These are phyloP conservation scores for Colletotrichum scovillei DNA, from an alignment of 2,329 filamentous ascomycete genomes.

Conservation along the genomic window DNA sequence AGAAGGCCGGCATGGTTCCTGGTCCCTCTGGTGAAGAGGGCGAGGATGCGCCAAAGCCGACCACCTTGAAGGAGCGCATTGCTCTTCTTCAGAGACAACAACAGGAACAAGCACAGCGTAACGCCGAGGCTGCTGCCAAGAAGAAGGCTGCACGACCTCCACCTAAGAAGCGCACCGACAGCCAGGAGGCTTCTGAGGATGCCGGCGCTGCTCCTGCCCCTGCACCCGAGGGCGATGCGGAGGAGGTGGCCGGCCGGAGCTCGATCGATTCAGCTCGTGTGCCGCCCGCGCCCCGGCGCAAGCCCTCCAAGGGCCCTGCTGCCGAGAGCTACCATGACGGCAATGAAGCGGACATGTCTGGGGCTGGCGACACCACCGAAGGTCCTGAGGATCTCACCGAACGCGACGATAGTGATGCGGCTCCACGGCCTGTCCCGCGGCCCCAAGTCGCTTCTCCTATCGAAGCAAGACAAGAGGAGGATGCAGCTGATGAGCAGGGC, in stretches of 20 bases:
- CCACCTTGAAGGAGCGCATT: constrained; percentile 94
- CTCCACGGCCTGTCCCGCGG: constrained; percentile 49
- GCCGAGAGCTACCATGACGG: constrained; percentile 64
- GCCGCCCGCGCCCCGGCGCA: constrained; percentile 60
- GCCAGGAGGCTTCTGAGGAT: constrained; percentile 49
- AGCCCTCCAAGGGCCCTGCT: constrained; percentile 59
- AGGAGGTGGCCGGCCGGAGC: constrained; percentile 58
- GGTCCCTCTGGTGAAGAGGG: constrained; percentile 61
- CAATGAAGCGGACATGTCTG: constrained; percentile 74
- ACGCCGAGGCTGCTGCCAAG: constrained; percentile 81
- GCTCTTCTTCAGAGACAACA: constrained; percentile 95
- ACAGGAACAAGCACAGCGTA: constrained; percentile 85
- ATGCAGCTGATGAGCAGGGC: constrained; percentile 64
- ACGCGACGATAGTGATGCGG: constrained; percentile 80
- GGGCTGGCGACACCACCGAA: constrained; percentile 69
- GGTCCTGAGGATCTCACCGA: constrained; percentile 72
- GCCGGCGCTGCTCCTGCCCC: constrained; percentile 36
- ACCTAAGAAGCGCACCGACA: constrained; percentile 74
- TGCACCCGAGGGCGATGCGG: constrained; percentile 47
- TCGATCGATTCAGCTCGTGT: constrained; percentile 60
- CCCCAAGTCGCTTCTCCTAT: constrained; percentile 51
- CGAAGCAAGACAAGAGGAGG: constrained; percentile 46
- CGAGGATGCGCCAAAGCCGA: constrained; percentile 86
- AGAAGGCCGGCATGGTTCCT: constrained; percentile 71
- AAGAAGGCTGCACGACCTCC: constrained; percentile 83